These are phyloP conservation scores for Saturnispora sekii DNA, from an alignment of 805 yeast species.

Conservation along the genomic window DNA sequence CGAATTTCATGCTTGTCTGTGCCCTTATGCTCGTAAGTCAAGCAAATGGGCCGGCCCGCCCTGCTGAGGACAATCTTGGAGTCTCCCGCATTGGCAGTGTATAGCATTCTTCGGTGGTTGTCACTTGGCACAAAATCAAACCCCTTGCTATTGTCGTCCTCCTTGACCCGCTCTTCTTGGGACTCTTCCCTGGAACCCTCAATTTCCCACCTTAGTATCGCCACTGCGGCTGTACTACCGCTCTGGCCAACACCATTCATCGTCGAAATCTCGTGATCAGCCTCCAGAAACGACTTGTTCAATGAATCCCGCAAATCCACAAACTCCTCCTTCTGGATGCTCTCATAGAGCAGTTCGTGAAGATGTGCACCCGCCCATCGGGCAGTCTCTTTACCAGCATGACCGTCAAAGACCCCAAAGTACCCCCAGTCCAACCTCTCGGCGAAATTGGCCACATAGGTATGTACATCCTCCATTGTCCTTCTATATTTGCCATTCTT, in stretches of 20 bases:
- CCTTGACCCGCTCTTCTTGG: not conserved
- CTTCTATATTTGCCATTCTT: constrained; percentile 70
- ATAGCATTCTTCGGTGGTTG: constrained; percentile 62
- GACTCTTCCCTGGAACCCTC: constrained; percentile 21
- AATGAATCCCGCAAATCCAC: constrained; percentile 56
- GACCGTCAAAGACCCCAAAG: constrained; percentile 94
- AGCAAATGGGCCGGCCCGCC: constrained; percentile 61
- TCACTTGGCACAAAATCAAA: constrained; percentile 37
- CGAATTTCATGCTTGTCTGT: constrained; percentile 67
- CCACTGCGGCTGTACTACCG: constrained; percentile 95
- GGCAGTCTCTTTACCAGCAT: constrained; percentile 89
- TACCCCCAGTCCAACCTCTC: constrained; percentile 88
- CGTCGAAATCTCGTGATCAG: constrained; percentile 58
- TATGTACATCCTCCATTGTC: constrained; percentile 95
- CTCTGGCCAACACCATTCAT: constrained; percentile 55
- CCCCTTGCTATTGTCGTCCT: not conserved
- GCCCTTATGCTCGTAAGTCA: constrained; percentile 92
- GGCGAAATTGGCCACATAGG: constrained; percentile 87
- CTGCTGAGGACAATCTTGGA: constrained; percentile 74
- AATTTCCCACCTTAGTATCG: constrained; percentile 77
- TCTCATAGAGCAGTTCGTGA: constrained; percentile 58
- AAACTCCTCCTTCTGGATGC: constrained; percentile 37
- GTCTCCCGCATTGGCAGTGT: constrained; percentile 95
- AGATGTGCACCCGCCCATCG: constrained; percentile 88
- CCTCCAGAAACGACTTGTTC: constrained; percentile 59